Conservation (phyloP, 2,329 filamentous ascomycete genomes). For the Rhinocladiella mackenziei region DNA sequence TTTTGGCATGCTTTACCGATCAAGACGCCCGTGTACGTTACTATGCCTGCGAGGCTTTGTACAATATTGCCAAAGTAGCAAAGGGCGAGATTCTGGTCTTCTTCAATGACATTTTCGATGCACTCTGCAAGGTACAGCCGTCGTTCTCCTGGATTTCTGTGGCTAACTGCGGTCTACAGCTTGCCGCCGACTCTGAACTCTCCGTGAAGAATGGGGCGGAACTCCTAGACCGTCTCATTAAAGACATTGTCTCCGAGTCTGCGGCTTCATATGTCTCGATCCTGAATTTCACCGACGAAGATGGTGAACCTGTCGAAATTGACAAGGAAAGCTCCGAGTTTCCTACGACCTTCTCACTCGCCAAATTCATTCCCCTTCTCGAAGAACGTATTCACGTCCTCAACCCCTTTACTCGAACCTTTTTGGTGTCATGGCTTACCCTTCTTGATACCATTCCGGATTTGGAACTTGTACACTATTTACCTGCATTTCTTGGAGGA, state of each 20-base stretch:
- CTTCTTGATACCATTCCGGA: conserved; percentile 95
- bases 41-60: conserved; percentile 99
- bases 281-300: conserved; percentile 60
- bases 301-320: conserved; percentile 38
- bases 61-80: conserved; percentile 98
- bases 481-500: conserved; percentile 87
- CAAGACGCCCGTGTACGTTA: conserved; percentile 97
- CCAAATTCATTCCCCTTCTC: conserved; percentile 84
- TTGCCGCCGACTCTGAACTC: conserved; percentile 90
- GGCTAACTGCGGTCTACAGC: conserved; percentile 48
- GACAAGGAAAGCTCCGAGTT: conserved; percentile 45
- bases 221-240: conserved; percentile 86
- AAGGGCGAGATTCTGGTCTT: conserved; percentile 96
- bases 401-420: conserved; percentile 91
- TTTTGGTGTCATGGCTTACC: conserved; percentile 93
- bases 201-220: conserved; percentile 98
- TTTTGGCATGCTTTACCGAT: conserved; percentile 94
- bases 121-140: conserved; percentile 76
- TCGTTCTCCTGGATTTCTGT: not conserved
- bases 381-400: conserved; percentile 92
- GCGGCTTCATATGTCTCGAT: conserved; percentile 92
- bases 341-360: conserved; percentile 86
- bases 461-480: conserved; percentile 84
- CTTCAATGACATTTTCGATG: conserved; percentile 98
- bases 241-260: conserved; percentile 93